phyloP scores from a whole-genome alignment of 2,329 filamentous ascomycete species.

The Claviceps sp. region DNA sequence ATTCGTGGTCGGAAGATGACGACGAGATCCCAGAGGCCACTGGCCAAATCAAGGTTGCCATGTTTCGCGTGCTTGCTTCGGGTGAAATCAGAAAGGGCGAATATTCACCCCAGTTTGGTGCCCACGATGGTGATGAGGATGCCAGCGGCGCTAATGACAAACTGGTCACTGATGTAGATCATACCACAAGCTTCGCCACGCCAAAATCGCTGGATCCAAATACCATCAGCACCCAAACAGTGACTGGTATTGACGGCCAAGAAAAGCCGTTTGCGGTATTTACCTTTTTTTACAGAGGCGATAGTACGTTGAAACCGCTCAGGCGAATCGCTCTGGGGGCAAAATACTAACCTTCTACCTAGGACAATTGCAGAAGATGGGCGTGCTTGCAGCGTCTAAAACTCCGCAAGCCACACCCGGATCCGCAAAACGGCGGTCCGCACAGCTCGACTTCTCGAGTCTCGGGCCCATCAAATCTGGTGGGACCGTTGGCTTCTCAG shows the following conservation, averaged over 20 bases:
- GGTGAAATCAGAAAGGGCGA: slow-evolving; percentile 97
- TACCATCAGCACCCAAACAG: slow-evolving; percentile 95
- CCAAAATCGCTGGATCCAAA: slow-evolving; percentile 93
- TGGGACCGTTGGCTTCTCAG: slow-evolving; percentile 82
- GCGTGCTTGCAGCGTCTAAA: slow-evolving; percentile 62
- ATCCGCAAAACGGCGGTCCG: slow-evolving; percentile 63
- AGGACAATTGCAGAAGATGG: slow-evolving; percentile 97
- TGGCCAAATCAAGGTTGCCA: slow-evolving; percentile 93
- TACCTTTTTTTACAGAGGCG: slow-evolving; percentile 93
- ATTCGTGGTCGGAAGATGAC: slow-evolving; percentile 64
- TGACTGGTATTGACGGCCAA: slow-evolving; percentile 93
- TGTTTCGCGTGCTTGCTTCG: slow-evolving; percentile 89
- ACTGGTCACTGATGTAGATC: slow-evolving; percentile 74
- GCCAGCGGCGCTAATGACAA: slow-evolving; percentile 38
- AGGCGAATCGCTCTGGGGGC: neutral
- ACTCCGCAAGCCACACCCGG: slow-evolving; percentile 45
- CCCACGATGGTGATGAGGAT: slow-evolving; percentile 85
- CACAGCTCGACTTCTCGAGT: slow-evolving; percentile 72
- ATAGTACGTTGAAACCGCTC: slow-evolving; percentile 50
- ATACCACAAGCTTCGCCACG: slow-evolving; percentile 95
- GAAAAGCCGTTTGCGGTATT: slow-evolving; percentile 95
- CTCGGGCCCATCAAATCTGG: slow-evolving; percentile 71
- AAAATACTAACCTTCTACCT: slow-evolving; percentile 3
- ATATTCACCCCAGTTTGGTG: slow-evolving; percentile 94
- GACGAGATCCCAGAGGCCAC: slow-evolving; percentile 88